Evolutionary conservation across 768 basidiomycete genomes (phyloP), one percentile per base, ranked within the genome.

Genomic region (Coprinopsis strossmayeri): DNA sequence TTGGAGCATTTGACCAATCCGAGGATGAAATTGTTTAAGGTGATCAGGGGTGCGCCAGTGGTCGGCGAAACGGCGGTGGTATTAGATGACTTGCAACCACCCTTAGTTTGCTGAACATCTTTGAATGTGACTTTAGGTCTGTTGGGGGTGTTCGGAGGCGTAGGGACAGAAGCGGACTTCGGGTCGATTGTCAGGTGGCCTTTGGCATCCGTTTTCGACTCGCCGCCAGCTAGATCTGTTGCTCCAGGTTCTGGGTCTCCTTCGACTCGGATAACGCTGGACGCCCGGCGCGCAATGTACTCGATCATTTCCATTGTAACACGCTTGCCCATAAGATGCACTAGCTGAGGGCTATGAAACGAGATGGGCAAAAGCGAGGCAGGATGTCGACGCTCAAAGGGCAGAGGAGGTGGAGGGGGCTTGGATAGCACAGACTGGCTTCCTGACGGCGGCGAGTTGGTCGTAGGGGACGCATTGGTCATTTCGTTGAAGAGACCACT

Each of bases 301-400:
- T 79, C 63, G 63, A 97, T 79, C 86, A 97, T 93, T 50, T 91
- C 87, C 61, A 75, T 70, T 3, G 90, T 80, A 40, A 97, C 89
- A 24, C 78, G 81, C 58, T 76, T 79, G 55, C 77, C 71, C 70
- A 97, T 74, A 56, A 97, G 84, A 56, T 79, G 75, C 52, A 94
- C 72, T 53, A 97, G 78, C 52, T 78, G 79, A 20, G 84, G 84
- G 68, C 91, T 82, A 72, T 97, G 95, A 57, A 74, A 65, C 52
- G 76, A 75, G 48, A 78, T 69, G 53, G 87, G 86, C 46, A 92
- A 63, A 59, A 96, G 88, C 23, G 93, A 96, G 44, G 85, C 84
- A 34, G 89, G 89, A 57, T 87, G 82, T 50, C 73, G 69, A 49
- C 65, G 65, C 42, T 60, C 59, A 26, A 40, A 39, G 26, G 50